Conservation (phyloP, 768 basidiomycete genomes). For the Wakefieldia striispora region DNA sequence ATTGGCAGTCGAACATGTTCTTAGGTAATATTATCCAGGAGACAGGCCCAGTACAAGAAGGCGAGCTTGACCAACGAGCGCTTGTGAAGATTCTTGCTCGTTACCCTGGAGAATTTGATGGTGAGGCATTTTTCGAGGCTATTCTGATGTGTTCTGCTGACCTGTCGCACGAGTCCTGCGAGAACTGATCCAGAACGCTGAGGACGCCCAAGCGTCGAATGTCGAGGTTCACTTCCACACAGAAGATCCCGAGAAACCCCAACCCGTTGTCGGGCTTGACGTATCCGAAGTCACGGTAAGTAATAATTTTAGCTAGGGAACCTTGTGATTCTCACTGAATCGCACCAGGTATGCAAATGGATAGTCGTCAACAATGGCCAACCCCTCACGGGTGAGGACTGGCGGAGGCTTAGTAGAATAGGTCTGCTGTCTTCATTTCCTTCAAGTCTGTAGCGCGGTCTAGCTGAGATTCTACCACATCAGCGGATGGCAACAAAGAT, state of each 20-base stretch:
- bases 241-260: slow-evolving; percentile 3
- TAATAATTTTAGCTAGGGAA: not conserved
- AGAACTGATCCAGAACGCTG: slow-evolving; percentile 54
- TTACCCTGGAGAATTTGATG: slow-evolving; percentile 8
- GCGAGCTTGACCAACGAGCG: slow-evolving; percentile 16
- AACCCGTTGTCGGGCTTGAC: not conserved
- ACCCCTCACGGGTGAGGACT: slow-evolving; percentile 1
- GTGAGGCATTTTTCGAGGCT: not conserved
- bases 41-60: slow-evolving; percentile 3
- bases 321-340: not conserved
- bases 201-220: slow-evolving; percentile 39
- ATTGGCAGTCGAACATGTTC: not conserved
- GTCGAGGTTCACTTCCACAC: slow-evolving; percentile 40
- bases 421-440: slow-evolving; percentile 1
- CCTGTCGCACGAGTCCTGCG: slow-evolving; percentile 35
- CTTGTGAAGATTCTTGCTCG: slow-evolving; percentile 18
- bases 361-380: slow-evolving; percentile 13
- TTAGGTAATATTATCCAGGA: not conserved
- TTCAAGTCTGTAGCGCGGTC: not conserved
- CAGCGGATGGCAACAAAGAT: slow-evolving; percentile 12
- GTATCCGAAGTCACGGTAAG: not conserved
- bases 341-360: slow-evolving; percentile 9
- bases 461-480: not conserved
- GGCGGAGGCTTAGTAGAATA: slow-evolving; percentile 15
- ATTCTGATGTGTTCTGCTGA: not conserved